These are phyloP conservation scores for Aristolochia fimbriata DNA, from an alignment of 164 flowering plant species.

Conservation along the genomic window DNA sequence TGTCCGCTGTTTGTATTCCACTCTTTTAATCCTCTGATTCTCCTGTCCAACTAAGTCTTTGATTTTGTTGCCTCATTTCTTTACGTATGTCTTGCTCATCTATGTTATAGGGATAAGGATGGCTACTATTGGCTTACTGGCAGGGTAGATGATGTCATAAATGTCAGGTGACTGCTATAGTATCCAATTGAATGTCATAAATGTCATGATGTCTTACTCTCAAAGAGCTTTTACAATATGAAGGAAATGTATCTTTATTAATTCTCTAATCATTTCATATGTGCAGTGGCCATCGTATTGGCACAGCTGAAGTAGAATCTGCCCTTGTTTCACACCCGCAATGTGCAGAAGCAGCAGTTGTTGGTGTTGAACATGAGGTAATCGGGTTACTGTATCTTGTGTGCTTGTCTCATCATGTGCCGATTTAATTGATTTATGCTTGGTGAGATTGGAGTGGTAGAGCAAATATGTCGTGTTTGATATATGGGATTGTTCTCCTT, in stretches of 20 bases:
- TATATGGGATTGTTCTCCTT: too few species aligned
- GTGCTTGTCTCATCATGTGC: not conserved
- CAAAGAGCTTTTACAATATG: not conserved
- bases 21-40: not conserved
- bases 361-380: slow-evolving; percentile 99
- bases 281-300: slow-evolving; percentile 96
- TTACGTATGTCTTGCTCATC: not conserved
- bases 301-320: slow-evolving; percentile 99
- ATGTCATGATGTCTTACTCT: slow-evolving; percentile 83
- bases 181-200: slow-evolving; percentile 92
- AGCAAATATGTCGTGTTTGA: too few species aligned
- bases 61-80: not conserved
- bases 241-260: not conserved
- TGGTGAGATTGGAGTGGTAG: too few species aligned
- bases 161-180: slow-evolving; percentile 60
- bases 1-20: too few species aligned
- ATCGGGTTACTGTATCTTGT: not conserved
- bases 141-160: slow-evolving; percentile 97
- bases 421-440: too few species aligned
- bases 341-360: slow-evolving; percentile 99
- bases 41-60: not conserved
- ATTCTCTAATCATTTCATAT: not conserved
- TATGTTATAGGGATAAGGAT: slow-evolving; percentile 70
- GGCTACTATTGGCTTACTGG: slow-evolving; percentile 99
- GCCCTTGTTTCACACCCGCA: slow-evolving; percentile 95